Base-by-base conservation (phyloP, 192 early-diverging fungal species). In the Coemansia sp. region DNA sequence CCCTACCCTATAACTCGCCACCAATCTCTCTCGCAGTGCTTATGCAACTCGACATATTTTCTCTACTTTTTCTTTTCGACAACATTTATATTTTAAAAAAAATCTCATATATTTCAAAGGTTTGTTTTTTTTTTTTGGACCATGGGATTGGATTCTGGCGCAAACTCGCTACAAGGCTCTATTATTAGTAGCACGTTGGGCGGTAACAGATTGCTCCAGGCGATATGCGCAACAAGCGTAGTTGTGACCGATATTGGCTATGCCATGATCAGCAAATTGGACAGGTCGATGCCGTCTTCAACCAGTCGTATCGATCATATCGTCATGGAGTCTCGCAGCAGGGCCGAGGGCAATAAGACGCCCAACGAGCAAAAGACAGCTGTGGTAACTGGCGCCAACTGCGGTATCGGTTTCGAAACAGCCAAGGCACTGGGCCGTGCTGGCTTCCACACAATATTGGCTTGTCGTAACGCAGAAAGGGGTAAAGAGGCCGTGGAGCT, bases 321-420 rank as follows among this genome's bases (percentile, higher is more conserved):
- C 2, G 29, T 81, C 1, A 36, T 76, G 57, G 66, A 81, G 2
- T 20, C 71, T 12, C 63, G 67, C 49, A 31, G 46, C 7, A 36
- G 43, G 63, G 27, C 59, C 4, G 22, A 57, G 36, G 31, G 46
- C 27, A 42, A 43, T 8, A 42, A 36, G 16, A 27, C 12, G 13
- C n/a, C 31, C 24, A 70, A 63, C 15, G 71, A 65, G 38, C 20
- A 72, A 24, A 72, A 72, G 38, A 61, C 41, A 11, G 71, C 71
- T n/a, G 65, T 72, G 3, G 59, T 72, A 16, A 72, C 71, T 34
- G 87, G 88, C n/a, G 88, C 86, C 16, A 87, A 89, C 71, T 59
- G 72, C 18, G 88, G 88, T 11, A 73, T 88, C 16, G 88, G 88
- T 15, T 84, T 66, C 31, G 83, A 85, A 43, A 86, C 82, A 2